Conservation (phyloP, 768 basidiomycete species). For the Suillus clintonianus region DNA sequence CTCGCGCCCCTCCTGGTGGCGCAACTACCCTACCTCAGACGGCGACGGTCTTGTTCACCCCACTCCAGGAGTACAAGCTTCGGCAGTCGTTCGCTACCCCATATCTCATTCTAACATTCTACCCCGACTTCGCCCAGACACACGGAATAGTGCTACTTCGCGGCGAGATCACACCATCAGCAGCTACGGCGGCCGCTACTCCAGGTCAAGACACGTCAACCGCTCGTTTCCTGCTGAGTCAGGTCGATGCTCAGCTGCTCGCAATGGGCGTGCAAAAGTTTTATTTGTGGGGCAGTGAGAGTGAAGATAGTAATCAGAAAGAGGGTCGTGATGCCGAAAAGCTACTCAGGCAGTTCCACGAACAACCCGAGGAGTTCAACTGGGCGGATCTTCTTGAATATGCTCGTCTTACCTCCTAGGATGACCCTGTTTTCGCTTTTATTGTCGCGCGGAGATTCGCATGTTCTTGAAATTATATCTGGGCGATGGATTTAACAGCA, state of each 20-base stretch:
- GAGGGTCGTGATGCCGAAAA: constrained; percentile 28
- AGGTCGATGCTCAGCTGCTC: constrained; percentile 84
- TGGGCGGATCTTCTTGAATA: constrained; percentile 79
- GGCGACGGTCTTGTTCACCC: constrained; percentile 88
- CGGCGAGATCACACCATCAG: constrained; percentile 84
- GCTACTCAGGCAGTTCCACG: constrained; percentile 73
- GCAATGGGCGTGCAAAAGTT: constrained; percentile 82
- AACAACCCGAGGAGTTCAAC: constrained; percentile 73
- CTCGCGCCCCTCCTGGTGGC: constrained; percentile 23
- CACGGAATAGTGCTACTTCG: constrained; percentile 85
- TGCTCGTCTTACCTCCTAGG: constrained; percentile 24
- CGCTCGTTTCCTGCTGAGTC: constrained; percentile 58
- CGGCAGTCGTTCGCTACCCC: constrained; percentile 86
- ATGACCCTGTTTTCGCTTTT: neutral
- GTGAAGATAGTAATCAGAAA: constrained; percentile 6
- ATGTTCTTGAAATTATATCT: neutral
- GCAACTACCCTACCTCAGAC: constrained; percentile 46
- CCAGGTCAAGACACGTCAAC: constrained; percentile 28
- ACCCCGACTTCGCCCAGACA: constrained; percentile 81
- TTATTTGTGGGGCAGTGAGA: constrained; percentile 63
- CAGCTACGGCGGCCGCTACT: constrained; percentile 36
- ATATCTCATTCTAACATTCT: constrained; percentile 86
- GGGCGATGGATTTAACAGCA: neutral
- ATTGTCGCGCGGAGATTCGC: neutral
- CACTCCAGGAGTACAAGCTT: constrained; percentile 90